Conservation (phyloP, 2,329 filamentous ascomycete genomes). For the Aspergillus eucalypticola region DNA sequence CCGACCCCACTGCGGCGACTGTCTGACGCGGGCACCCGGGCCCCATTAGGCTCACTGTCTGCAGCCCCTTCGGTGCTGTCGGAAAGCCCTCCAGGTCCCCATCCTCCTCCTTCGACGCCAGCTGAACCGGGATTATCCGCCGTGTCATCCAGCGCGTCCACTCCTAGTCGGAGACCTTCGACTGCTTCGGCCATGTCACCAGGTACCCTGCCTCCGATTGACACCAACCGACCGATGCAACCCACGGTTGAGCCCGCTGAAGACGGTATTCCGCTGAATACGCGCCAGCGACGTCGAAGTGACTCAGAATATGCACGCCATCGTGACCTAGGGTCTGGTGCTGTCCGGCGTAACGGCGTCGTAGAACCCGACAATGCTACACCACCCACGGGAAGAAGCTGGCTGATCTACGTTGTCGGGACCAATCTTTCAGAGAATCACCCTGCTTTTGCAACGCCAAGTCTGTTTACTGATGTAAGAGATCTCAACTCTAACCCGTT, state of each 20-base stretch:
- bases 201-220: slow-evolving; percentile 39
- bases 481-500: neutral
- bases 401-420: slow-evolving; percentile 71
- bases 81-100: slow-evolving; percentile 59
- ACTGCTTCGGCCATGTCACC: slow-evolving; percentile 48
- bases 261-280: slow-evolving; percentile 43
- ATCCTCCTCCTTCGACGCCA: slow-evolving; percentile 64
- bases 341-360: slow-evolving; percentile 64
- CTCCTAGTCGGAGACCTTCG: slow-evolving; percentile 49
- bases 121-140: slow-evolving; percentile 59
- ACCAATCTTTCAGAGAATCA: slow-evolving; percentile 70
- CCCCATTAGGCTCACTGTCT: slow-evolving; percentile 24
- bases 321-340: slow-evolving; percentile 60
- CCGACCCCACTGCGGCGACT: slow-evolving; percentile 32
- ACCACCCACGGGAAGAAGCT: slow-evolving; percentile 59
- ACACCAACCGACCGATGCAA: slow-evolving; percentile 40
- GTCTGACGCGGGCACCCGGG: slow-evolving; percentile 33
- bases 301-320: slow-evolving; percentile 60
- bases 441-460: slow-evolving; percentile 68
- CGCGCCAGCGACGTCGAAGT: slow-evolving; percentile 57
- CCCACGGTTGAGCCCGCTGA: slow-evolving; percentile 43
- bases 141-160: slow-evolving; percentile 55
- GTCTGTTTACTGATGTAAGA: slow-evolving; percentile 67
- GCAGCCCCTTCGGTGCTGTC: slow-evolving; percentile 48
- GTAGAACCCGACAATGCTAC: slow-evolving; percentile 59